These are phyloP conservation scores for Flaveria bidentis DNA, from an alignment of 129 eudicot species.

Conservation along the genomic window DNA sequence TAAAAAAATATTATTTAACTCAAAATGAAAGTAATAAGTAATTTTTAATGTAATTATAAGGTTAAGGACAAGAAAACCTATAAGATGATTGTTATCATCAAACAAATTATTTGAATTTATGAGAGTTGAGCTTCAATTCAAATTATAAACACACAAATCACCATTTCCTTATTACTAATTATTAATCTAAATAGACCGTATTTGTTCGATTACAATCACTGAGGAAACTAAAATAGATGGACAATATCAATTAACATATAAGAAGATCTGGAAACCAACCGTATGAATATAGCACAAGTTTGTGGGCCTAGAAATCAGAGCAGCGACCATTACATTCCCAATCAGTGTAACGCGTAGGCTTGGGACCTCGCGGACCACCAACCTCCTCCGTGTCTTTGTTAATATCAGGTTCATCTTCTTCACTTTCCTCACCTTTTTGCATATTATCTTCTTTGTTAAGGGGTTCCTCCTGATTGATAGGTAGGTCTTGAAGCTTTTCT, in stretches of 20 bases:
- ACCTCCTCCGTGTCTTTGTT: constrained; percentile 76
- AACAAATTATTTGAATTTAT: no score
- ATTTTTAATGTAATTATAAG: no score
- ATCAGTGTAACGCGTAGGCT: constrained; percentile 90
- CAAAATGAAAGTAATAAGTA: no score
- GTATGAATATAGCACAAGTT: constrained; percentile 21
- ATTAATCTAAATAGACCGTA: background rate
- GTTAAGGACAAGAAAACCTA: no score
- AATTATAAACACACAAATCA: background rate
- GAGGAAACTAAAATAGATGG: background rate
- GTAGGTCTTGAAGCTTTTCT: constrained; percentile 27
- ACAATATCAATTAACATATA: background rate
- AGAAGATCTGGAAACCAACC: constrained; percentile 17
- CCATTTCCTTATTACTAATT: constrained; percentile 21
- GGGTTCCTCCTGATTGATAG: constrained; percentile 28
- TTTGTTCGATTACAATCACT: constrained; percentile 10
- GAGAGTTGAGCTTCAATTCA: background rate
- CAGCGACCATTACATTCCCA: constrained; percentile 96
- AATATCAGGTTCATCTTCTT: constrained; percentile 37
- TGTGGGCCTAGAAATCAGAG: constrained; percentile 60
- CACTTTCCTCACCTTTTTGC: constrained; percentile 31
- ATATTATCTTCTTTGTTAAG: constrained; percentile 24
- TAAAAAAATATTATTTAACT: no score
- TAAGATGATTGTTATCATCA: no score
- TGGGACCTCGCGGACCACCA: constrained; percentile 90